Evolutionary conservation across 2,329 filamentous ascomycete species (phyloP).

Genomic region (Drechslera avenae): DNA sequence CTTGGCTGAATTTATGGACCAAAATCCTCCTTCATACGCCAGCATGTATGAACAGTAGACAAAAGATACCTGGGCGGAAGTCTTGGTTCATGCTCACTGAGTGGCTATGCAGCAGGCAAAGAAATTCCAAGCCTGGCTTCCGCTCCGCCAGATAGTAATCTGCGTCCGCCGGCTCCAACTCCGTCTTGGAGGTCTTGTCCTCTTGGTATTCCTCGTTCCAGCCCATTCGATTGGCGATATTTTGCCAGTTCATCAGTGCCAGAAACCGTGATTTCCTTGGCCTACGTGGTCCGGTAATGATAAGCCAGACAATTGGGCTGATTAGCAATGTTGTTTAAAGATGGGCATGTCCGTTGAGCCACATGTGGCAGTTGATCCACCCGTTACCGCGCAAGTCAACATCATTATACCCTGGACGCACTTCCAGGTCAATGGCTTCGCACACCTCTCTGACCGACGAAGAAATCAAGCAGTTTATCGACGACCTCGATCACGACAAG

Average conservation of each 20-base stretch:
- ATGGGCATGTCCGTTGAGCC: neutral
- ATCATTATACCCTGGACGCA: neutral
- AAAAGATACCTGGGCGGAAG: constrained; percentile 8
- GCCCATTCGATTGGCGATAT: constrained; percentile 10
- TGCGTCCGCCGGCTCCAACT: constrained; percentile 18
- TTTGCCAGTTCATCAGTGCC: constrained; percentile 9
- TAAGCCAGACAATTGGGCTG: constrained; percentile 10
- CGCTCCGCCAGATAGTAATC: constrained; percentile 21
- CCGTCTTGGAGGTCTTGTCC: constrained; percentile 34
- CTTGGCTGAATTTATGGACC: neutral
- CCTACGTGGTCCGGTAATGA: constrained; percentile 32
- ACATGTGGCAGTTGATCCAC: constrained; percentile 1
- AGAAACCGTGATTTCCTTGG: constrained; percentile 27
- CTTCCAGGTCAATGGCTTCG: constrained; percentile 25
- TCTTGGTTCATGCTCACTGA: constrained; percentile 13
- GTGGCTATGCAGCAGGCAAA: constrained; percentile 11
- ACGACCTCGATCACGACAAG: constrained; percentile 59
- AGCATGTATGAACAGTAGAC: neutral
- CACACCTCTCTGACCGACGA: constrained; percentile 47
- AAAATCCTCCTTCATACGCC: neutral
- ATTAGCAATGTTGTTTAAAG: constrained; percentile 6
- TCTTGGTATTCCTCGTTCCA: constrained; percentile 23
- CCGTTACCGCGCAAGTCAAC: neutral
- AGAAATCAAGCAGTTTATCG: constrained; percentile 59
- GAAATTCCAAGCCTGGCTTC: constrained; percentile 7